A percentile compares a stretch with the other conserved stretches of the same genome.
phyloP scores from a whole-genome alignment of 2,329 filamentous ascomycete genomes.

The Pseudogymnoascus sp. region DNA sequence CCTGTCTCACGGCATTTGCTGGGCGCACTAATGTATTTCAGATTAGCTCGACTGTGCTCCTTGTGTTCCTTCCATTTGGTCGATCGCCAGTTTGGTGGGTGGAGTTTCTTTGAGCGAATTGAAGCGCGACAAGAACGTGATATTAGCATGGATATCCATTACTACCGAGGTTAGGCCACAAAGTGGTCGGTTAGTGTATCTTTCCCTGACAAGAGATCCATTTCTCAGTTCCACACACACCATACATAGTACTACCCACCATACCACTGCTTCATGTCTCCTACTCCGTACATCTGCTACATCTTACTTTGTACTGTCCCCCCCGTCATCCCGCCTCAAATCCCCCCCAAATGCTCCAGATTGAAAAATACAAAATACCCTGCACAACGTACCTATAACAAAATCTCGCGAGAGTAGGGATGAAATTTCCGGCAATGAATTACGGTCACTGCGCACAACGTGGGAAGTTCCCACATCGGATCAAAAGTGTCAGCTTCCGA shows the following conservation, averaged over 20 bases:
- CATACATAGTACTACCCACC: too few relatives aligned
- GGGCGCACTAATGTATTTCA: neutral
- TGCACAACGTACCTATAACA: neutral
- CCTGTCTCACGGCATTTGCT: neutral
- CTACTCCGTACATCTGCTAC: neutral
- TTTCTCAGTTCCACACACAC: too few relatives aligned
- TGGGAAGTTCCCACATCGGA: neutral
- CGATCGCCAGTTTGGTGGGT: conserved; percentile 1
- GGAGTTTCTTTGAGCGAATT: neutral
- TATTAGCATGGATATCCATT: neutral
- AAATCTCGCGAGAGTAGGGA: neutral
- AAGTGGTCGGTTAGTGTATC: neutral
- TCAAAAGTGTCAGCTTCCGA: neutral
- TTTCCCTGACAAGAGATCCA: too few relatives aligned
- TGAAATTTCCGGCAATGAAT: neutral
- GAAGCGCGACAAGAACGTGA: neutral
- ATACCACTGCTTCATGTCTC: too few relatives aligned
- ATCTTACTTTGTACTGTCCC: neutral
- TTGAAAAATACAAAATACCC: neutral
- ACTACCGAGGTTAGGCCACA: conserved; percentile 1
- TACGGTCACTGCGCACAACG: neutral
- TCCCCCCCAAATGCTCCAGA: neutral
- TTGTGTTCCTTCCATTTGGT: neutral
- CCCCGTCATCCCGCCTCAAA: neutral
- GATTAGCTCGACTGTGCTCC: neutral